These are phyloP conservation scores for Penicillium sp. DNA, from an alignment of 2,329 filamentous ascomycete species.

Conservation along the genomic window DNA sequence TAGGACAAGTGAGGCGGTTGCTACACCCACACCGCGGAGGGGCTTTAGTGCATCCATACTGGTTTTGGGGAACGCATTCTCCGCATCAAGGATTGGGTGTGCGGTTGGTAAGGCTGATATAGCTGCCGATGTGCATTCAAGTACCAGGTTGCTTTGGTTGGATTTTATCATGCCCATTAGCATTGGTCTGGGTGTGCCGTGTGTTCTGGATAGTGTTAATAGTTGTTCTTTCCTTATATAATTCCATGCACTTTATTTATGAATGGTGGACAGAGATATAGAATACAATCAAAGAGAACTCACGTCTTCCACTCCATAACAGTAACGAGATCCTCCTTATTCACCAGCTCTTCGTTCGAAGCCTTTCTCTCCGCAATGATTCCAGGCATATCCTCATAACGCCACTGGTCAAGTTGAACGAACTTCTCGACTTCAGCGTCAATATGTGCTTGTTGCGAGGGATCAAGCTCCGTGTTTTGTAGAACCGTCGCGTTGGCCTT, in stretches of 20 bases:
- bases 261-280: neutral
- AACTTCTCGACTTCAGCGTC: slow-evolving; percentile 27
- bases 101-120: slow-evolving; percentile 22
- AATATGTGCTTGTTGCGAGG: slow-evolving; percentile 12
- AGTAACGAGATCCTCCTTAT: slow-evolving; percentile 37
- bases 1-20: slow-evolving; percentile 45
- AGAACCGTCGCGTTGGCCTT: neutral
- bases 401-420: slow-evolving; percentile 37
- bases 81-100: slow-evolving; percentile 2
- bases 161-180: slow-evolving; percentile 42
- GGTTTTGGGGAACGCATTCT: slow-evolving; percentile 29
- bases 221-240: neutral
- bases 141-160: slow-evolving; percentile 30
- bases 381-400: slow-evolving; percentile 37
- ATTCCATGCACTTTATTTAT: neutral
- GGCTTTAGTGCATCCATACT: slow-evolving; percentile 35
- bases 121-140: slow-evolving; percentile 29
- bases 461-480: slow-evolving; percentile 1
- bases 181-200: slow-evolving; percentile 41
- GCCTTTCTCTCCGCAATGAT: slow-evolving; percentile 19
- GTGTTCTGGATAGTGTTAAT: slow-evolving; percentile 31
- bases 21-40: slow-evolving; percentile 44
- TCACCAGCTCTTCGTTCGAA: slow-evolving; percentile 20
- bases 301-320: slow-evolving; percentile 49
- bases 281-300: slow-evolving; percentile 13